Evolutionary conservation across 768 basidiomycete genomes (phyloP), one percentile per base, ranked within the genome.

Genomic region (Leccinellum albellum): DNA sequence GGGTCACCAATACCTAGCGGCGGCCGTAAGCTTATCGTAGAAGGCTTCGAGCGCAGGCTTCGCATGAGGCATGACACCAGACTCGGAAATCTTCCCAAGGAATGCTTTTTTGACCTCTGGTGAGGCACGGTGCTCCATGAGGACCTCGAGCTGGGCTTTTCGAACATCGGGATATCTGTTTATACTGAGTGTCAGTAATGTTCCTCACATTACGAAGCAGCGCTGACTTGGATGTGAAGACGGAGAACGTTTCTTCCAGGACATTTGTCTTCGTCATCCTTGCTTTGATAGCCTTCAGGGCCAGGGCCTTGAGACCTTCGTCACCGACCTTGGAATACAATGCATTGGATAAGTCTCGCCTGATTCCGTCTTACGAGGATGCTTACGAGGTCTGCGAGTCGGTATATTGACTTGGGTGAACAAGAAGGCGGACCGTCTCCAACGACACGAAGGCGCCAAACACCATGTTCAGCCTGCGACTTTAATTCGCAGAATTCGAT

Each of bases 401-500:
- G 71, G 31, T 74, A 74, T 70, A 75, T 74, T 0, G 74, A 75
- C 63, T 74, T 74, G 14, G 74, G 73, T 17, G 73, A 74, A 52
- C 73, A 74, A 8, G 53, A 35, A 2, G 62, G 62, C 26, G 55
- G 51, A 3, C 37, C 47, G 13, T 54, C 57, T 42, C 53, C 31
- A 37, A 35, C 1, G 17, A 32, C 24, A 6, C 45, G 50, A n/a
- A 45, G 10, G 17, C 13, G 40, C 5, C 13, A 35, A 48, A 15
- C 13, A 46, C 54, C 54, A 7, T 35, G 42, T 45, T 47, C 49
- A 6, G 45, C 50, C 44, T 68, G 60, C 26, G 67, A 67, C 28
- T 51, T 68, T 32, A 69, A 28, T 28, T 55, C 31, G 9, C 35
- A 17, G 53, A 69, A 67, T 24, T 58, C 35, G 10, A 69, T 23